Evolutionary conservation across 441 rosid species (phyloP).

Genomic region (Bruguiera hainesii): DNA sequence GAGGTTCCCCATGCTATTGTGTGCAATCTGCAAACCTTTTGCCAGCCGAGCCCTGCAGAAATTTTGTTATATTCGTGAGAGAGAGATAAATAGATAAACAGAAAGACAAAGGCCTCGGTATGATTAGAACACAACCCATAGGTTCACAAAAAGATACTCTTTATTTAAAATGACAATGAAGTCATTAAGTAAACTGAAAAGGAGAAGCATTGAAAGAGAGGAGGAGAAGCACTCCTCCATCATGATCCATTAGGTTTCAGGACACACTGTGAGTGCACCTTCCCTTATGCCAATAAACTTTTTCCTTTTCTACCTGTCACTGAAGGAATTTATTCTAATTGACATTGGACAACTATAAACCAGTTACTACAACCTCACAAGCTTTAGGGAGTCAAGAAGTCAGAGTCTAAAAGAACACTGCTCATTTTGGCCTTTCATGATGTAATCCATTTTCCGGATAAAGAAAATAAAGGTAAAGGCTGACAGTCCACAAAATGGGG

Average conservation of each 20-base stretch:
- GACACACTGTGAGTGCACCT: background rate
- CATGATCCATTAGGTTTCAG: background rate
- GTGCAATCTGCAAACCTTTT: slow-evolving; percentile 91
- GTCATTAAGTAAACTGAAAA: background rate
- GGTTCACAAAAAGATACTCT: too few relatives aligned
- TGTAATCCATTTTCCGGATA: background rate
- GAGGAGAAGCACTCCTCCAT: background rate
- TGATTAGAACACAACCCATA: background rate
- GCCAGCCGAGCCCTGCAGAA: slow-evolving; percentile 80
- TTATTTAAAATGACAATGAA: too few relatives aligned
- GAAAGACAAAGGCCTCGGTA: background rate
- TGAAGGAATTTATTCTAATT: background rate
- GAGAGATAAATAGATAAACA: background rate
- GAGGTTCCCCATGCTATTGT: slow-evolving; percentile 87
- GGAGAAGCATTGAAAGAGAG: background rate
- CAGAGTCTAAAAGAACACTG: background rate
- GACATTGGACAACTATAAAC: background rate
- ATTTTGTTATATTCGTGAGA: slow-evolving; percentile 22
- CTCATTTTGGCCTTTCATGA: slow-evolving; percentile 1
- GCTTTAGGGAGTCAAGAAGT: background rate
- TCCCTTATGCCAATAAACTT: too few relatives aligned
- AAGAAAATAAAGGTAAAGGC: slow-evolving; percentile 1
- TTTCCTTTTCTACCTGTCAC: background rate
- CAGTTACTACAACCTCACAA: background rate
- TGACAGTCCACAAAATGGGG: too few relatives aligned